Percentiles rank a stretch among this genome's conserved stretches.
Conservation (phyloP, 176 grass and related monocot genomes). For the Triticum turgidum region DNA sequence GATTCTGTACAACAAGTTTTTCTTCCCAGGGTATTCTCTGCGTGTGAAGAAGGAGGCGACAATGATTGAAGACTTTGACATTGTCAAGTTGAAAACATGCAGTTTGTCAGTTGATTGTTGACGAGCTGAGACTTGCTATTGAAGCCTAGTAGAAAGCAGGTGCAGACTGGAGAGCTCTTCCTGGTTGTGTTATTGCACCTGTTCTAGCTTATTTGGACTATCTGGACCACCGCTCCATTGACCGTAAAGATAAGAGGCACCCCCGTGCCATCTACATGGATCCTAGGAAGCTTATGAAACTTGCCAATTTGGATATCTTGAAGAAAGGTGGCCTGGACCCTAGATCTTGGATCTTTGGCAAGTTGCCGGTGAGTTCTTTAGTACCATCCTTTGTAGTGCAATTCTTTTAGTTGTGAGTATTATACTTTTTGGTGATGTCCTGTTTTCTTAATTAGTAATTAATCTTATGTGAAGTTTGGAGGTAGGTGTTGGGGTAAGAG, state of each 20-base stretch:
- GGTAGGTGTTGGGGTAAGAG: too few relatives aligned
- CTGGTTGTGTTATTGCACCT: neutral
- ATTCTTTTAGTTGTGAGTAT: too few relatives aligned
- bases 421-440: too few relatives aligned
- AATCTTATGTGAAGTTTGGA: too few relatives aligned
- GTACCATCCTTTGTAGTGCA: too few relatives aligned
- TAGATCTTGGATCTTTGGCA: neutral
- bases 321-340: neutral
- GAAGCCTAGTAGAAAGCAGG: neutral
- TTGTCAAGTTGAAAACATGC: neutral
- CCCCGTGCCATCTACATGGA: neutral
- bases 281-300: neutral
- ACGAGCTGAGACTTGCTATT: neutral
- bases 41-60: neutral
- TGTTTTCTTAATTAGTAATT: too few relatives aligned
- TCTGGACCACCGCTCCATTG: neutral
- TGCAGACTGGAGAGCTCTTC: neutral
- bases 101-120: neutral
- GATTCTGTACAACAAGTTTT: neutral
- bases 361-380: neutral
- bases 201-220: neutral
- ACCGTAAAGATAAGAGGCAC: neutral
- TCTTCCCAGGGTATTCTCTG: neutral
- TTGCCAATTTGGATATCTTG: neutral
- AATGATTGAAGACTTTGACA: neutral